Evolutionary conservation across 352 stramenopile species (phyloP).

Genomic region (Globisporangium cylindrosporum): DNA sequence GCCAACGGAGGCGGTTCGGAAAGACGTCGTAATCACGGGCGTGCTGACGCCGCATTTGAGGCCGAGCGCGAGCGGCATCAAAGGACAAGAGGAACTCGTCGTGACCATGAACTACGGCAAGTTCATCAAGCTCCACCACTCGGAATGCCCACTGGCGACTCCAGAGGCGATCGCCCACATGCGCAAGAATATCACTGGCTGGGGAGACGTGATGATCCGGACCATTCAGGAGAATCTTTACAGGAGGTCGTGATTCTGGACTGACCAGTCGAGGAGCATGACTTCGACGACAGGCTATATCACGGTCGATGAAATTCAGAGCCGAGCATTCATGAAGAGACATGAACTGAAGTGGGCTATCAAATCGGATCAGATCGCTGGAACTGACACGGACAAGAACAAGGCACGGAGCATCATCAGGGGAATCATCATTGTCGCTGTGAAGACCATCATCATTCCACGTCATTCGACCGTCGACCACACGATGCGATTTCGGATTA

Average conservation of each 20-base stretch:
- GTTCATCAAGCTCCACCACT: slow-evolving; percentile 22
- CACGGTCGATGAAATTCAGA: too few relatives aligned
- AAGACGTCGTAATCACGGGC: neutral
- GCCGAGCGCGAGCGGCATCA: neutral
- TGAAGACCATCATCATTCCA: neutral
- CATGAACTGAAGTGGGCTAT: neutral
- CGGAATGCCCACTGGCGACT: slow-evolving; percentile 15
- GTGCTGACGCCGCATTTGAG: neutral
- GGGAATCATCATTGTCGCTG: neutral
- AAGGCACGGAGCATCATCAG: neutral
- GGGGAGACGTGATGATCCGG: slow-evolving; percentile 25
- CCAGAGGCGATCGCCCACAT: slow-evolving; percentile 20
- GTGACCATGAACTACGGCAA: slow-evolving; percentile 27
- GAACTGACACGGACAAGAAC: neutral
- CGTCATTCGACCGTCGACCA: neutral
- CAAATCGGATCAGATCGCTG: neutral
- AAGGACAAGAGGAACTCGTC: slow-evolving; percentile 21
- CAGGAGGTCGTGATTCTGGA: neutral
- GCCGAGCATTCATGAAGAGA: neutral
- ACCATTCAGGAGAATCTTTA: slow-evolving; percentile 20
- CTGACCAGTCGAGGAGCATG: neutral
- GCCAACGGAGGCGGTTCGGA: neutral
- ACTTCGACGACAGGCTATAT: neutral
- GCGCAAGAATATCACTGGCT: slow-evolving; percentile 15
- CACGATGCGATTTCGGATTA: neutral